phyloP scores from a whole-genome alignment of 495 filamentous ascomycete species.

The Aspergillus avenaceus region DNA sequence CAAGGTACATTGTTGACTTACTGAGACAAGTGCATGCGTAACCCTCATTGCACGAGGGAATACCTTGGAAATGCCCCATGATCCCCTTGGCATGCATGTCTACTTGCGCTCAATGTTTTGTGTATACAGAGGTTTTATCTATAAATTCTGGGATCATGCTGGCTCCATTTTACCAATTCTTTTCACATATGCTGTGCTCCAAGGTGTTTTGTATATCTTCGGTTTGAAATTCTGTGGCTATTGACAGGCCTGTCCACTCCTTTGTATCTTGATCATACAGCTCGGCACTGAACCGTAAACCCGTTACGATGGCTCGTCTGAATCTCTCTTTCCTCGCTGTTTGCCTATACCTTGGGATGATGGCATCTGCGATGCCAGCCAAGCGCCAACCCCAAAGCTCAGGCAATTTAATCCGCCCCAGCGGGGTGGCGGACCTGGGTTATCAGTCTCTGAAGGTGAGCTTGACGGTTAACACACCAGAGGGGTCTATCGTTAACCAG shows the following conservation, averaged over 20 bases:
- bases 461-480: not conserved
- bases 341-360: slow-evolving; percentile 27
- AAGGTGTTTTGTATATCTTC: no score
- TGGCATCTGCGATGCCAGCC: slow-evolving; percentile 29
- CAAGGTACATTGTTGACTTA: not conserved
- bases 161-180: no score
- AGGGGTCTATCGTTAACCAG: not conserved
- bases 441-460: slow-evolving; percentile 13
- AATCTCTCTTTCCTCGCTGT: slow-evolving; percentile 29
- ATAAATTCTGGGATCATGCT: not conserved
- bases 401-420: not conserved
- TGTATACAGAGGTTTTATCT: not conserved
- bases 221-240: slow-evolving; percentile 2
- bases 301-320: slow-evolving; percentile 34
- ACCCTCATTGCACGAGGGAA: not conserved
- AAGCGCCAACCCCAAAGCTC: slow-evolving; percentile 13
- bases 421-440: slow-evolving; percentile 11
- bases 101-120: not conserved
- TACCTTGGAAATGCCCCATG: not conserved
- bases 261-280: slow-evolving; percentile 5
- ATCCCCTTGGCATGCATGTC: not conserved
- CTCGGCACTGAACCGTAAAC: slow-evolving; percentile 2
- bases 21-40: not conserved
- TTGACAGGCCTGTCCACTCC: slow-evolving; percentile 9
- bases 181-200: no score